Evolutionary conservation across 306 rosid genomes (phyloP), one percentile per base, ranked within the genome.

Genomic region (Nissolia schottii): DNA sequence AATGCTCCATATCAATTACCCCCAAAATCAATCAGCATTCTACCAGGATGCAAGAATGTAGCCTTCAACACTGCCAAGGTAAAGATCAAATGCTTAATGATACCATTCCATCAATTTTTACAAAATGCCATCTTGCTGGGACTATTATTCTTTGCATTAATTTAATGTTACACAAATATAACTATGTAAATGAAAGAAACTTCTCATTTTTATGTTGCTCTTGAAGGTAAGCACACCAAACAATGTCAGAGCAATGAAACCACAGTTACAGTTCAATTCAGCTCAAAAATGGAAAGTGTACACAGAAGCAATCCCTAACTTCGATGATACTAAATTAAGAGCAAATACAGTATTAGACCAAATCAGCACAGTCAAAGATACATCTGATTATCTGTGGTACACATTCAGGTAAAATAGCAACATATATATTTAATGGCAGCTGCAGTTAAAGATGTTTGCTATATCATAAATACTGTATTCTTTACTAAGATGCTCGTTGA

Each of bases 61-160:
- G 75, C 65, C 58, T 85, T 85, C 75, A 80, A 82, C 73, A 73
- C 89, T 0, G 87, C 79, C 69, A 77, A 51, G 81, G 89, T 85
- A 74, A 76, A 64, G 63, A 51, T 41, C 45, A 70, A n/a, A 67
- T 29, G 72, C 38, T 55, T 55, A 27, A n/a, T 45, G 31, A 28
- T 41, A 25, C 46, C 25, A 6, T 48, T 20, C 43, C 73, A 18
- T 19, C 32, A 25, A 40, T 49, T 77, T 69, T 18, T 20, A 43
- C 34, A 31, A 48, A 70, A 15, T 46, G 32, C 29, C 32, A 40
- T 25, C 29, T 37, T 25, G 31, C 64, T 28, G 60, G 14, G 37
- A 35, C 19, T 7, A 38, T 25, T 50, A 51, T 6, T 56, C 37
- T 38, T 23, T 15, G 58, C 25, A 78, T 55, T 19, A 62, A 57